These are phyloP conservation scores for Porphyrellus cyaneotinctus DNA, from an alignment of 768 basidiomycete species.

Conservation along the genomic window DNA sequence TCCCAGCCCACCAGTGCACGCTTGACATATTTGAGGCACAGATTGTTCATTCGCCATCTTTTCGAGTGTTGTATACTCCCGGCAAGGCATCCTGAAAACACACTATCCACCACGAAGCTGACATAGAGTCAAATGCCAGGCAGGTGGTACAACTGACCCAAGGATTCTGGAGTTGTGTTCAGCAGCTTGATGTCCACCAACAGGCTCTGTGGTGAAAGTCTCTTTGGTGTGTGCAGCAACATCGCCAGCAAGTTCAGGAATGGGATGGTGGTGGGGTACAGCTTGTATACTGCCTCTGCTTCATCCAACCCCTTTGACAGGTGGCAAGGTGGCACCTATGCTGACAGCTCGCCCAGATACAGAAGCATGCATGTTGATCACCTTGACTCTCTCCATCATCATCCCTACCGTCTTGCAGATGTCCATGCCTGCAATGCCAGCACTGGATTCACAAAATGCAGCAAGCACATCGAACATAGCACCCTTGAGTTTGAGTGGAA, in stretches of 20 bases:
- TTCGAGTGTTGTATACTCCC: constrained; percentile 70
- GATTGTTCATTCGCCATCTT: constrained; percentile 82
- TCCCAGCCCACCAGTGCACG: constrained; percentile 78
- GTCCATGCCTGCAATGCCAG: constrained; percentile 66
- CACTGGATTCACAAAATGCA: constrained; percentile 80
- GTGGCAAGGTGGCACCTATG: constrained; percentile 38
- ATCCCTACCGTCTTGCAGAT: constrained; percentile 81
- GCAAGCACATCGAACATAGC: constrained; percentile 76
- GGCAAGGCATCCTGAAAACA: constrained; percentile 68
- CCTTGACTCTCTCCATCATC: constrained; percentile 78
- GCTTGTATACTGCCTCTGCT: constrained; percentile 69
- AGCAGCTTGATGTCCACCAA: constrained; percentile 55
- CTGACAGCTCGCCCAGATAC: constrained; percentile 26
- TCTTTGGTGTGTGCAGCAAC: constrained; percentile 79
- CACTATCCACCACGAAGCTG: constrained; percentile 85
- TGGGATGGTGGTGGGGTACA: constrained; percentile 87
- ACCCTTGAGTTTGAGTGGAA: constrained; percentile 91
- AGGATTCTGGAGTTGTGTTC: constrained; percentile 72
- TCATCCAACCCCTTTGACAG: constrained; percentile 85
- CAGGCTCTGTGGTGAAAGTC: constrained; percentile 56
- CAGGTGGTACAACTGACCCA: constrained; percentile 77
- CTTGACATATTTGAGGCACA: constrained; percentile 82
- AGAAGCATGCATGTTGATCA: constrained; percentile 65
- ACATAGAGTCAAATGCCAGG: constrained; percentile 81
- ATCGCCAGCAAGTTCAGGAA: constrained; percentile 81